Conservation (phyloP, 2,329 filamentous ascomycete species). For the Trichothecium roseum region DNA sequence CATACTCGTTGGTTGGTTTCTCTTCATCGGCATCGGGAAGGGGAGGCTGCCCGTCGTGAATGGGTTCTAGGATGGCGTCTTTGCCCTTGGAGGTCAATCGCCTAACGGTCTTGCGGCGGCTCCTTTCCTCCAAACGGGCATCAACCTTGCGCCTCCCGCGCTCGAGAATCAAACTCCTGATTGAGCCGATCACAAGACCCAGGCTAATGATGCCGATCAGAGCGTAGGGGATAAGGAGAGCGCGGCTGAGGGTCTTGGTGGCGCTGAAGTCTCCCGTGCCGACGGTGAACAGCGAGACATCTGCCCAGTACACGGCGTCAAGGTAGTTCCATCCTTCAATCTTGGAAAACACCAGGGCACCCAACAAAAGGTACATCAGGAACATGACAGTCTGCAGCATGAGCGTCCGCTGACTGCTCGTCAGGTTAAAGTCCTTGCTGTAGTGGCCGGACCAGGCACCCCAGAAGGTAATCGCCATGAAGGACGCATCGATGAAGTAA, state of each 20-base stretch:
- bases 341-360: constrained; percentile 62
- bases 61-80: constrained; percentile 38
- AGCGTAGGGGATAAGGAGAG: constrained; percentile 72
- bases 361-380: constrained; percentile 69
- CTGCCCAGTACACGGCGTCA: constrained; percentile 71
- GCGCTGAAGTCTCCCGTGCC: constrained; percentile 49
- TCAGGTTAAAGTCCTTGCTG: constrained; percentile 66
- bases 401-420: constrained; percentile 71
- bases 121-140: constrained; percentile 49
- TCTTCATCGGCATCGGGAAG: background rate
- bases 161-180: constrained; percentile 55
- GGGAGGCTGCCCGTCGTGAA: constrained; percentile 15
- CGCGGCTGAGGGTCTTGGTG: constrained; percentile 45
- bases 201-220: constrained; percentile 76
- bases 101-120: constrained; percentile 37
- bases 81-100: constrained; percentile 33
- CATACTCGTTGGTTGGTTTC: constrained; percentile 29
- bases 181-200: constrained; percentile 72
- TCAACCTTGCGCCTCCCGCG: constrained; percentile 43
- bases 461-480: constrained; percentile 70
- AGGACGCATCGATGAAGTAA: constrained; percentile 67
- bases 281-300: constrained; percentile 58
- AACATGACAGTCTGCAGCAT: constrained; percentile 87
- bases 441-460: constrained; percentile 65
- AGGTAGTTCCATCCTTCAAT: constrained; percentile 68